phyloP scores from a whole-genome alignment of 805 yeast species.

The Pichia ethanolica region DNA sequence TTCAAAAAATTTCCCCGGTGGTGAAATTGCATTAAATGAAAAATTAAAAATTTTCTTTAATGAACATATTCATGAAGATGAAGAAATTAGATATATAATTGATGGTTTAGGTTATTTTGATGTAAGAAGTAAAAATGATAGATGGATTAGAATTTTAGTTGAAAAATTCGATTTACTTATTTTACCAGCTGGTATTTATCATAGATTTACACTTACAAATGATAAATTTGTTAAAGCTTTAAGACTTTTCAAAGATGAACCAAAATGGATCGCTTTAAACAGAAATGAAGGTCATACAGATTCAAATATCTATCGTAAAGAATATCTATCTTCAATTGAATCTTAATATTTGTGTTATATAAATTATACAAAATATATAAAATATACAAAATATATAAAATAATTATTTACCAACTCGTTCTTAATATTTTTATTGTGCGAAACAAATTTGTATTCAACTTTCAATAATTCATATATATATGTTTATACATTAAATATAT shows the following conservation, averaged over 20 bases:
- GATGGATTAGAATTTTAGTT: constrained; percentile 74
- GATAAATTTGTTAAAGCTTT: constrained; percentile 63
- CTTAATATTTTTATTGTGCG: too few relatives aligned
- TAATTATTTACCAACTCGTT: too few relatives aligned
- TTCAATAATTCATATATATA: too few relatives aligned
- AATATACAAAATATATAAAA: too few relatives aligned
- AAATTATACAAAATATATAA: too few relatives aligned
- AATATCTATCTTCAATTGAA: constrained; percentile 33
- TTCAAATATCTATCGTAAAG: constrained; percentile 34
- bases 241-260: constrained; percentile 87
- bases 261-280: constrained; percentile 87
- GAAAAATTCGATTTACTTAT: constrained; percentile 59
- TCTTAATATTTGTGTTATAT: too few relatives aligned
- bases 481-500: too few relatives aligned
- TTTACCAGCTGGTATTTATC: constrained; percentile 90
- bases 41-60: constrained; percentile 66
- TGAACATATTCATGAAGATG: constrained; percentile 95
- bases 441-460: too few relatives aligned
- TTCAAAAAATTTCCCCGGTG: constrained; percentile 53
- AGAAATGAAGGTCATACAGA: constrained; percentile 35
- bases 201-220: constrained; percentile 74
- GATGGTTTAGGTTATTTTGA: constrained; percentile 94
- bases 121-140: constrained; percentile 50
- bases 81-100: constrained; percentile 83
- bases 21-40: constrained; percentile 48